Evolutionary conservation across 345 rosid species (phyloP).

Genomic region (Brassica rapa): DNA sequence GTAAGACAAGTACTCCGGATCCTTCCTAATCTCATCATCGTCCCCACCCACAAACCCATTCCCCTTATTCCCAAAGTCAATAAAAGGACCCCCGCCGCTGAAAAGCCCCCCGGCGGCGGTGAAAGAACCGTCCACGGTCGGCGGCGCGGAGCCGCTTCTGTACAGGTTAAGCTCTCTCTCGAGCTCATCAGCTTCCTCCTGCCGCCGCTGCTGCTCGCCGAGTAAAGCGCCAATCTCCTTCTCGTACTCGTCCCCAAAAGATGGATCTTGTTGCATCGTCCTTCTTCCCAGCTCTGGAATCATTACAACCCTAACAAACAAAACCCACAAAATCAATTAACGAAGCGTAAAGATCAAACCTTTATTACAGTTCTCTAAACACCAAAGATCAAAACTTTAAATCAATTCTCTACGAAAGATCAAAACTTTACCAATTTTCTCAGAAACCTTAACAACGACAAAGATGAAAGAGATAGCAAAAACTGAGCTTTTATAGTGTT

Average conservation of each 20-base stretch:
- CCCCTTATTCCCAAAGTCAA: slow-evolving; percentile 46
- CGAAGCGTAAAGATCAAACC: slow-evolving; percentile 35
- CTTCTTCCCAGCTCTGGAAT: slow-evolving; percentile 63
- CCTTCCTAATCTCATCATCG: slow-evolving; percentile 81
- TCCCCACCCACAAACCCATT: slow-evolving; percentile 40
- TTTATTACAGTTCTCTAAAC: slow-evolving; percentile 32
- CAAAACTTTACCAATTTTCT: too few species aligned
- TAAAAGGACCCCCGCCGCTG: slow-evolving; percentile 38
- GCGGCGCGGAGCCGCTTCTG: slow-evolving; percentile 96
- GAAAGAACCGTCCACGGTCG: slow-evolving; percentile 84
- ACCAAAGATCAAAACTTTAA: slow-evolving; percentile 50
- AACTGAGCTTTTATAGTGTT: slow-evolving; percentile 33
- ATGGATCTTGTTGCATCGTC: slow-evolving; percentile 61
- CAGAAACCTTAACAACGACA: slow-evolving; percentile 26
- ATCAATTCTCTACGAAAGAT: slow-evolving; percentile 1
- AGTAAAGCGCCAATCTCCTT: slow-evolving; percentile 64
- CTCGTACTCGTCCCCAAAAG: slow-evolving; percentile 74
- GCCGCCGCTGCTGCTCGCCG: slow-evolving; percentile 59
- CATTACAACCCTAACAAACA: slow-evolving; percentile 46
- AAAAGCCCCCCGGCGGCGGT: slow-evolving; percentile 69
- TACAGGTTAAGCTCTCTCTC: slow-evolving; percentile 69
- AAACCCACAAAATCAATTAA: slow-evolving; percentile 24
- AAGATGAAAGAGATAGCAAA: slow-evolving; percentile 18
- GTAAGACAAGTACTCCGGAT: slow-evolving; percentile 73
- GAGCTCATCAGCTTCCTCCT: slow-evolving; percentile 57